These are phyloP conservation scores for Torulaspora pretoriensis DNA, from an alignment of 1,139 yeast species.

Conservation along the genomic window DNA sequence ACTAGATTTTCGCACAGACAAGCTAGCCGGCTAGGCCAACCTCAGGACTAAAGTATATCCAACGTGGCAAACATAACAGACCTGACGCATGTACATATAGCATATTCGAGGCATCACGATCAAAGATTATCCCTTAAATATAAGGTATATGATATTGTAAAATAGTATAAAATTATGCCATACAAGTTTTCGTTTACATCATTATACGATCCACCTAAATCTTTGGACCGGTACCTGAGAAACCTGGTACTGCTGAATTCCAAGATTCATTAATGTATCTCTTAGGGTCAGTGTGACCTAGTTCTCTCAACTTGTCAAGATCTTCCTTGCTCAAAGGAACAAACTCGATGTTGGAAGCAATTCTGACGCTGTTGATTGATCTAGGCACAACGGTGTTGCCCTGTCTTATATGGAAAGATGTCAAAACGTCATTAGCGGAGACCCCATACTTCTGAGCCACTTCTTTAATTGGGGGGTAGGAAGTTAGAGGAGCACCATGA, in stretches of 20 bases:
- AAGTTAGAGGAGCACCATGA: conserved; percentile 49
- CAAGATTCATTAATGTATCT: conserved; percentile 37
- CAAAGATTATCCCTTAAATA: not conserved
- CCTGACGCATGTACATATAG: too few relatives aligned
- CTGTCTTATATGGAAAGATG: conserved; percentile 53
- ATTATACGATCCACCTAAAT: not conserved
- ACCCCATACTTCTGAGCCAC: conserved; percentile 46
- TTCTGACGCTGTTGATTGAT: conserved; percentile 41
- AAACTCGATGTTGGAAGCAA: conserved; percentile 34
- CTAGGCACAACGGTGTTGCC: conserved; percentile 54
- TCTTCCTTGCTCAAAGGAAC: conserved; percentile 46
- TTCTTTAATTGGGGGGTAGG: conserved; percentile 41
- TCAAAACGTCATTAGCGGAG: conserved; percentile 45
- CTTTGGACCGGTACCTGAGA: conserved; percentile 18
- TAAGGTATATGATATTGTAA: not conserved
- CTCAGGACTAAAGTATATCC: not conserved
- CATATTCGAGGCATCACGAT: too few relatives aligned
- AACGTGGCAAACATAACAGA: too few relatives aligned
- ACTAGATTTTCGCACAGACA: conserved; percentile 2
- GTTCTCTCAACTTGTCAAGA: conserved; percentile 40
- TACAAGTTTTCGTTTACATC: not conserved
- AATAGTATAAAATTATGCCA: not conserved
- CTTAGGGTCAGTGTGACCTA: conserved; percentile 45
- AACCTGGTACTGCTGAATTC: conserved; percentile 30
- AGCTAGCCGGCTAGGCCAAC: conserved; percentile 1